phyloP scores from a whole-genome alignment of 2,329 filamentous ascomycete species.

The Rasamsonia emersonii region DNA sequence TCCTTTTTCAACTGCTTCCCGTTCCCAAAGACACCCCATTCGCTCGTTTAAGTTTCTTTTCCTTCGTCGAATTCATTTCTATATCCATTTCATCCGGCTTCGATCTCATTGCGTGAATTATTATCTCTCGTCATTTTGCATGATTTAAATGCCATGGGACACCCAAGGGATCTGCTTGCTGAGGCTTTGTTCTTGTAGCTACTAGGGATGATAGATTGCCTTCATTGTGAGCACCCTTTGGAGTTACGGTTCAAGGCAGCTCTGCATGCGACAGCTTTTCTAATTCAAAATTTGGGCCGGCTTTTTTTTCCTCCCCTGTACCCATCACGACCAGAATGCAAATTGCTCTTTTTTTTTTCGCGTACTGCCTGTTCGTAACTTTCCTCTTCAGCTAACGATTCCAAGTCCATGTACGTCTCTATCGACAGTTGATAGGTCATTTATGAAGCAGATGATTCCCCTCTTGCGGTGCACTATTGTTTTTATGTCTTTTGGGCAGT shows the following conservation, averaged over 20 bases:
- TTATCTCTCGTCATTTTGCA: constrained; percentile 7
- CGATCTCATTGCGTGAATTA: constrained; percentile 9
- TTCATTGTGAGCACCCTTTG: constrained; percentile 8
- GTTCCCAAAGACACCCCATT: constrained; percentile 1
- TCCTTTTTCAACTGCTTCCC: constrained; percentile 3
- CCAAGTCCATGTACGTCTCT: neutral
- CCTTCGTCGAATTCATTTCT: constrained; percentile 15
- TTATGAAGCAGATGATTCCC: too few relatives aligned
- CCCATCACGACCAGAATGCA: too few relatives aligned
- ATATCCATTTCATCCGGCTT: constrained; percentile 5
- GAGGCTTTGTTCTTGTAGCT: constrained; percentile 15
- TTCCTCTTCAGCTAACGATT: neutral
- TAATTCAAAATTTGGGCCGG: constrained; percentile 1
- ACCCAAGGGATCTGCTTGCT: constrained; percentile 8
- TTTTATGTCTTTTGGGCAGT: too few relatives aligned
- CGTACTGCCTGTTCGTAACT: too few relatives aligned
- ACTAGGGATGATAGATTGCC: constrained; percentile 11
- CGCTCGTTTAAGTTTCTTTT: constrained; percentile 6
- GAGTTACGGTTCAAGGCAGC: constrained; percentile 13
- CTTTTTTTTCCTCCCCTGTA: too few relatives aligned
- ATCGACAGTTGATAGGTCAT: neutral
- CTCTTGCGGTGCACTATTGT: too few relatives aligned
- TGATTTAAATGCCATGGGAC: constrained; percentile 4
- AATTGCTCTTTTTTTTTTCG: too few relatives aligned
- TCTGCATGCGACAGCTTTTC: constrained; percentile 8